Conservation (phyloP, 371 early-diverging fungal genomes). For the Mortierella sp. region DNA sequence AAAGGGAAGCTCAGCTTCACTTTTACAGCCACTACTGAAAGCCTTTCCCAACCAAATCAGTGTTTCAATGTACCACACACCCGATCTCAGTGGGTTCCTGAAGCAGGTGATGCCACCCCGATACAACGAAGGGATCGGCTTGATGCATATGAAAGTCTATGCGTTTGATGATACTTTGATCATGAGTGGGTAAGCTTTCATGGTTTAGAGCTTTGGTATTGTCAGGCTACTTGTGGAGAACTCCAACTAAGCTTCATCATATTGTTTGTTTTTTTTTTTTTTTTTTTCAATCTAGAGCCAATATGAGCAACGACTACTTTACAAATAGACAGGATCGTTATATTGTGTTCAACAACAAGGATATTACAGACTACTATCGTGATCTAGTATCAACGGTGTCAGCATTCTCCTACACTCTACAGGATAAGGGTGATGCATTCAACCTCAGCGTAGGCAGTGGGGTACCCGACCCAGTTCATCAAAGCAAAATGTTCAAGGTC, state of each 20-base stretch:
- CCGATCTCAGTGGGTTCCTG: constrained; percentile 77
- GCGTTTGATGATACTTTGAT: constrained; percentile 89
- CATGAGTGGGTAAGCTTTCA: constrained; percentile 80
- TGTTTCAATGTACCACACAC: constrained; percentile 87
- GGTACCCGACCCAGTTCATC: constrained; percentile 71
- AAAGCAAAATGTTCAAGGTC: constrained; percentile 67
- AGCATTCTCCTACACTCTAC: constrained; percentile 73
- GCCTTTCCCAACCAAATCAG: constrained; percentile 74
- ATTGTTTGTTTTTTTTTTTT: not conserved
- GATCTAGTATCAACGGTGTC: constrained; percentile 72
- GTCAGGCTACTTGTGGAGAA: not conserved
- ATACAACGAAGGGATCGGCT: constrained; percentile 92
- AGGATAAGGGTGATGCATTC: constrained; percentile 14
- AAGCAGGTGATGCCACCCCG: constrained; percentile 83
- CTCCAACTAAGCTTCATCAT: not conserved
- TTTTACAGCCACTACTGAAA: constrained; percentile 74
- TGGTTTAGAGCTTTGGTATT: not conserved
- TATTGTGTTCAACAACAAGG: constrained; percentile 69
- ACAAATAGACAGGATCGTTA: constrained; percentile 96
- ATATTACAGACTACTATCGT: constrained; percentile 75
- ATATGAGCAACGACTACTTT: constrained; percentile 95
- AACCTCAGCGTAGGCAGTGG: constrained; percentile 42
- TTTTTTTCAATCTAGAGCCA: constrained; percentile 75
- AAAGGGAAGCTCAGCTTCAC: constrained; percentile 72
- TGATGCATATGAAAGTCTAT: constrained; percentile 95